phyloP scores from a whole-genome alignment of 2,329 filamentous ascomycete species.

The Alternaria angustiovoidea region DNA sequence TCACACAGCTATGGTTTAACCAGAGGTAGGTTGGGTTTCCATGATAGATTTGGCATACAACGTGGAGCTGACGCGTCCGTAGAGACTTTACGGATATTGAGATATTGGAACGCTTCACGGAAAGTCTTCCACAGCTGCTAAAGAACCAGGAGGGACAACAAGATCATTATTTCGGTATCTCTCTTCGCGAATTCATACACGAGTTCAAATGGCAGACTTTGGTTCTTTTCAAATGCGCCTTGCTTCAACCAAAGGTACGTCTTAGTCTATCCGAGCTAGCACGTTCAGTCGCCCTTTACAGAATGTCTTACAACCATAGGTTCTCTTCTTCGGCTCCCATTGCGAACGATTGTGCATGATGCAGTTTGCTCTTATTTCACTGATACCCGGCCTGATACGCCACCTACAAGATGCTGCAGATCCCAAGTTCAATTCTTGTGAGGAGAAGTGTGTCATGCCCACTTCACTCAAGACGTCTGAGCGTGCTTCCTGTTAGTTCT shows the following conservation, averaged over 20 bases:
- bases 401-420: slow-evolving; percentile 95
- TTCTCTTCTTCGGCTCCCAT: slow-evolving; percentile 97
- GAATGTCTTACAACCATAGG: slow-evolving; percentile 62
- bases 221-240: slow-evolving; percentile 89
- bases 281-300: background rate
- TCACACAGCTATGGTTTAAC: slow-evolving; percentile 95
- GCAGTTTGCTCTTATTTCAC: slow-evolving; percentile 93
- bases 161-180: slow-evolving; percentile 87
- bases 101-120: slow-evolving; percentile 88
- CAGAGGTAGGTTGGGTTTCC: slow-evolving; percentile 66
- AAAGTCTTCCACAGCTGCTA: slow-evolving; percentile 73
- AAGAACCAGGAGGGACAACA: slow-evolving; percentile 73
- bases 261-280: background rate
- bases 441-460: slow-evolving; percentile 75
- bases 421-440: slow-evolving; percentile 87
- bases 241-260: slow-evolving; percentile 89
- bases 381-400: slow-evolving; percentile 91
- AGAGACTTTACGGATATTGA: slow-evolving; percentile 89
- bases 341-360: slow-evolving; percentile 98
- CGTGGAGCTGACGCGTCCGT: slow-evolving; percentile 18
- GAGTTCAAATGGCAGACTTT: slow-evolving; percentile 96
- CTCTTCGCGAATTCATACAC: slow-evolving; percentile 87
- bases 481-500: slow-evolving; percentile 71
- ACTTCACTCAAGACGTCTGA: slow-evolving; percentile 92
- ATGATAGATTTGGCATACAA: background rate